Evolutionary conservation across 2,329 filamentous ascomycete species (phyloP).

Genomic region (Penicillium sp.): DNA sequence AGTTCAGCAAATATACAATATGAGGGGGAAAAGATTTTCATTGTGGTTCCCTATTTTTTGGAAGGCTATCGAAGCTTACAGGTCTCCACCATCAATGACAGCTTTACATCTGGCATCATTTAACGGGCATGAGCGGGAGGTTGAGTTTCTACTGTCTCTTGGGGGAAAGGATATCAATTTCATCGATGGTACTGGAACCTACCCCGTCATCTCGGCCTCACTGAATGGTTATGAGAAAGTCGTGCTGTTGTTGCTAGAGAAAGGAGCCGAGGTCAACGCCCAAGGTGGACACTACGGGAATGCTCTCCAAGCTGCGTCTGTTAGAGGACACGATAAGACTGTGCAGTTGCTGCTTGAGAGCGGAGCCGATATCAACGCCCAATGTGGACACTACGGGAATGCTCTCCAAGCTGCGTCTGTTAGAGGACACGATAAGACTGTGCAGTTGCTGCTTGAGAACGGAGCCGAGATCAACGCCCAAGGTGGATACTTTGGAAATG

Average conservation of each 20-base stretch:
- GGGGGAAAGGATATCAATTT: background rate
- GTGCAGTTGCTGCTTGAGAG: background rate
- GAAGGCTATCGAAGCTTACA: background rate
- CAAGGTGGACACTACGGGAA: background rate
- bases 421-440: background rate
- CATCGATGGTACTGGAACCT: background rate
- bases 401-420: background rate
- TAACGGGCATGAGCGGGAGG: slow-evolving; percentile 6
- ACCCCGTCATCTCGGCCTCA: slow-evolving; percentile 3
- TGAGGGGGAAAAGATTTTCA: background rate
- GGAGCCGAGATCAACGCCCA: slow-evolving; percentile 5
- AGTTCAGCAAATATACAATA: slow-evolving; percentile 3
- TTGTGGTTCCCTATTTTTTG: slow-evolving; percentile 8
- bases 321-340: background rate
- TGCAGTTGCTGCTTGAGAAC: background rate
- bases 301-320: background rate
- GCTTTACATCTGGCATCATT: background rate
- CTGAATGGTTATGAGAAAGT: slow-evolving; percentile 1
- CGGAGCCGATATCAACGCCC: too few relatives aligned
- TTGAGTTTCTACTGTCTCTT: background rate
- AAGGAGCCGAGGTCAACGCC: background rate
- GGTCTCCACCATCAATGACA: background rate
- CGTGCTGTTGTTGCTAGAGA: background rate
- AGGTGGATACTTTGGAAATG: slow-evolving; percentile 1
- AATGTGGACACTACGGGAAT: too few relatives aligned